A percentile compares a stretch with the other conserved stretches of the same genome.
These are phyloP conservation scores for Globisporangium uncinulatum DNA, from an alignment of 352 stramenopile genomes.

Conservation along the genomic window DNA sequence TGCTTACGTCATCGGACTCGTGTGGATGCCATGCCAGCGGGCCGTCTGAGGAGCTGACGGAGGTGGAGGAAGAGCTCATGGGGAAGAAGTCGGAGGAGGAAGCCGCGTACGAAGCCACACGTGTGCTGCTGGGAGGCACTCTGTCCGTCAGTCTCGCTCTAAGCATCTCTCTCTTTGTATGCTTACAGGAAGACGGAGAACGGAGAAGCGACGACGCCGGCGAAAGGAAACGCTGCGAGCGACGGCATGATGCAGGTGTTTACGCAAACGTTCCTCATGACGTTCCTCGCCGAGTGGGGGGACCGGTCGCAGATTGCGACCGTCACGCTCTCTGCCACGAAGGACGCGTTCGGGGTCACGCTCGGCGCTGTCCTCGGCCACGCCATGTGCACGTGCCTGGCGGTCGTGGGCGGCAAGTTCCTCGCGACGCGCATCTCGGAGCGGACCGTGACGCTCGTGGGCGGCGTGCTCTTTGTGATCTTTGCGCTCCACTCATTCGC, in stretches of 20 bases:
- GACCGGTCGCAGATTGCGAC: conserved; percentile 98
- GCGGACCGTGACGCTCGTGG: conserved; percentile 95
- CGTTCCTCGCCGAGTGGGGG: conserved; percentile 98
- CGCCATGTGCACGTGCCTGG: conserved; percentile 97
- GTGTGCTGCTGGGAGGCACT: not conserved
- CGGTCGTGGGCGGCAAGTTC: conserved; percentile 96
- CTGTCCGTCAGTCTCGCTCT: not conserved
- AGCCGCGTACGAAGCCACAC: conserved; percentile 29
- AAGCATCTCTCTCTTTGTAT: not conserved
- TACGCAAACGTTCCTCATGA: conserved; percentile 95
- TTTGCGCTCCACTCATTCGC: conserved; percentile 97
- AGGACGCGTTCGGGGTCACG: conserved; percentile 93
- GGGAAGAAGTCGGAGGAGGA: conserved; percentile 76
- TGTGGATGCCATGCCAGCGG: conserved; percentile 22
- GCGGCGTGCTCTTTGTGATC: conserved; percentile 94
- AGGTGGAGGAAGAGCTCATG: conserved; percentile 83
- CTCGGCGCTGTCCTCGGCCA: conserved; percentile 96
- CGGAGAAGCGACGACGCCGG: conserved; percentile 14
- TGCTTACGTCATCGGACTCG: no score
- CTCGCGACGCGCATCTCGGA: conserved; percentile 97
- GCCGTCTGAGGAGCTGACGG: conserved; percentile 71
- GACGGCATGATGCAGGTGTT: conserved; percentile 87
- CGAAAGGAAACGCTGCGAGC: conserved; percentile 12
- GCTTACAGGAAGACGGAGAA: conserved; percentile 21
- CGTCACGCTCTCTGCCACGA: conserved; percentile 96